Conservation (phyloP, 2,329 filamentous ascomycete species). For the Macroventuria anomochaeta region DNA sequence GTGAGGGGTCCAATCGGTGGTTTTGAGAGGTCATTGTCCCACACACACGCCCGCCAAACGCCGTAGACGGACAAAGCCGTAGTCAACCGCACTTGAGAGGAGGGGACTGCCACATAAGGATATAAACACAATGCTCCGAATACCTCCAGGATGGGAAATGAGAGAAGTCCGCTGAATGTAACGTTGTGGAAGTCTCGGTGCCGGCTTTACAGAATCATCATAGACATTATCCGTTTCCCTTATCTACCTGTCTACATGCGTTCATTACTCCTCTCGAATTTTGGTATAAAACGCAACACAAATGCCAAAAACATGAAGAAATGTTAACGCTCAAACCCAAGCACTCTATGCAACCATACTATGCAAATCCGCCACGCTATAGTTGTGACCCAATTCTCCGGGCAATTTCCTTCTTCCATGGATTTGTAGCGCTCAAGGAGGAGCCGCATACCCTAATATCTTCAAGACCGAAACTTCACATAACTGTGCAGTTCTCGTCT, state of each 20-base stretch:
- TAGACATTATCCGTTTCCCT: conserved; percentile 8
- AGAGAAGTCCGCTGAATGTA: too few species aligned
- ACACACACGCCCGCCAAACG: too few species aligned
- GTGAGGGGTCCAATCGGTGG: conserved; percentile 27
- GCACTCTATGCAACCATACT: conserved; percentile 31
- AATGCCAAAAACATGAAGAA: conserved; percentile 13
- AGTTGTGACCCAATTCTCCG: conserved; percentile 5
- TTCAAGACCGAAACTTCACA: conserved; percentile 27
- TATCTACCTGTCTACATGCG: conserved; percentile 2
- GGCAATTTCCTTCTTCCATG: background rate
- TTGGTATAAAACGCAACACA: conserved; percentile 23
- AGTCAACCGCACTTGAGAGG: conserved; percentile 5
- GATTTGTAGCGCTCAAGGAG: background rate
- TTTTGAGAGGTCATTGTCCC: conserved; percentile 10
- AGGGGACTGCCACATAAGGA: background rate
- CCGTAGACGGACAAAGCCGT: conserved; percentile 20
- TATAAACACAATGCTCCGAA: background rate
- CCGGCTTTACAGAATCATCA: background rate
- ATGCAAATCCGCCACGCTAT: conserved; percentile 22
- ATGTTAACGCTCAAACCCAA: conserved; percentile 23
- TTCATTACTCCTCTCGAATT: conserved; percentile 7
- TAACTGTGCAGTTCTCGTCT: conserved; percentile 49
- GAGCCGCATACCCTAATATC: too few species aligned
- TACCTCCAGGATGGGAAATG: background rate
- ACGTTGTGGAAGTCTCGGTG: too few species aligned